Base-by-base conservation (phyloP, 305 asterid species). In the Solanum hybrid region DNA sequence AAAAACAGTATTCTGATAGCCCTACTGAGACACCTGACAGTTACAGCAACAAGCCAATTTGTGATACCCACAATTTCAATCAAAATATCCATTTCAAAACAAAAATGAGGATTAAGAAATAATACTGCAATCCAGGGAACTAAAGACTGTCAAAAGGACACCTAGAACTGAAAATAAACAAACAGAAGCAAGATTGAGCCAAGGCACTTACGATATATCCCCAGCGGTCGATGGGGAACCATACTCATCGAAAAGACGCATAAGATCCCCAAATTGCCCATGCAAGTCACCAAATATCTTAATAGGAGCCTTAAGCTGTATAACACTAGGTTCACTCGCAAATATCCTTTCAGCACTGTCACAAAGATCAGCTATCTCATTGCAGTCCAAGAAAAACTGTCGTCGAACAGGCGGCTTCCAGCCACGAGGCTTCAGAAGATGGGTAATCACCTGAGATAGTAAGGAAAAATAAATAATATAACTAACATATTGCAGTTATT, bases 191-290 rank as follows among this genome's bases (percentile, higher is more conserved):
- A 34, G 29, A 32, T 26, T 38, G 42, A 84, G 7, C 31, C 10
- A 37, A 42, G 31, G 88, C 56, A 92, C 99, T 86, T 94, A 98
- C 99, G 99, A 94, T 90, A 98, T 98, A 93, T 98, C 99, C 86
- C 99, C 99, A 51, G 99, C 99, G 14, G 99, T 98, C 76, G 99
- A 98, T 88, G 99, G 99, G 86, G 99, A 95, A 89, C 99, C 99
- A 92, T 98, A 98, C 95, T 98, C 99, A 88, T 97, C 99, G 87
- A 98, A 98, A 88, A 98, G 99, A 85, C 99, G 95, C 99, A 98
- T 98, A 69, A 98, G 97, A 93, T 98, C 99, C 86, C 99, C 99
- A 93, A 98, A 98, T 89, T 98, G 99, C 78, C 99, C 99, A 73
- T 98, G 99, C 93, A 98, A 94, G 93, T 98, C 99, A 90, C 99